Evolutionary conservation across 2,329 filamentous ascomycete species (phyloP).

Genomic region (Hortaea werneckii): DNA sequence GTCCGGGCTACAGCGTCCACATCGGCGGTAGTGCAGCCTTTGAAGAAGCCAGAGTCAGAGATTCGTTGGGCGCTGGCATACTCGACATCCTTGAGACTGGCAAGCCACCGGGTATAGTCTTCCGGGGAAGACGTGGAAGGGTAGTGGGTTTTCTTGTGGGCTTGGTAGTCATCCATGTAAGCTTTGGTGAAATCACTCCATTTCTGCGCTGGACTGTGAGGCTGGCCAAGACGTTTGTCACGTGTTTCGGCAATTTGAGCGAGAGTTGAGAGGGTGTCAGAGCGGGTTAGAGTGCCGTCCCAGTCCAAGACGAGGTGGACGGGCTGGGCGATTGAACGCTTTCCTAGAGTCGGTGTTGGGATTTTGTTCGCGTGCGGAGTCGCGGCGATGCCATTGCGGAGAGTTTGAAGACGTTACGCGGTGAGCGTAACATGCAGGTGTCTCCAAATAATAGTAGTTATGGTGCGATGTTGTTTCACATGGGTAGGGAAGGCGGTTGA

Average conservation of each 20-base stretch:
- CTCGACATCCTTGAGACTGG: slow-evolving; percentile 29
- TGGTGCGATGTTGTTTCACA: no score
- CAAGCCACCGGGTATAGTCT: slow-evolving; percentile 30
- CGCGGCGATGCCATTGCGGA: no score
- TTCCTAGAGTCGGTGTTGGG: no score
- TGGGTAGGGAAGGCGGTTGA: no score
- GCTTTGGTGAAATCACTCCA: slow-evolving; percentile 30
- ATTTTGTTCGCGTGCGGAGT: no score
- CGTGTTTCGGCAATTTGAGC: slow-evolving; percentile 27
- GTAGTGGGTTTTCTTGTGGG: slow-evolving; percentile 22
- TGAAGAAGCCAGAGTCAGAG: slow-evolving; percentile 30
- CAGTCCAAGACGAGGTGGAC: slow-evolving; percentile 33
- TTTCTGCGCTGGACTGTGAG: background rate
- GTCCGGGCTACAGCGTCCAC: slow-evolving; percentile 19
- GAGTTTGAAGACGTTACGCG: no score
- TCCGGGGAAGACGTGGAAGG: slow-evolving; percentile 18
- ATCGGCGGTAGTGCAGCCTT: slow-evolving; percentile 24
- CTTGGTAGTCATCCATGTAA: slow-evolving; percentile 32
- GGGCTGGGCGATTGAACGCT: background rate
- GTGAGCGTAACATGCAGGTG: no score
- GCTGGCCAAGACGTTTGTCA: slow-evolving; percentile 10
- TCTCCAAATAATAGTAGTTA: no score
- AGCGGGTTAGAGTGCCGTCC: slow-evolving; percentile 37
- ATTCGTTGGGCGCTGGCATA: slow-evolving; percentile 32
- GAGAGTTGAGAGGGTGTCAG: slow-evolving; percentile 36